Conservation (phyloP, 768 basidiomycete genomes). For the Termitomyces sp. region DNA sequence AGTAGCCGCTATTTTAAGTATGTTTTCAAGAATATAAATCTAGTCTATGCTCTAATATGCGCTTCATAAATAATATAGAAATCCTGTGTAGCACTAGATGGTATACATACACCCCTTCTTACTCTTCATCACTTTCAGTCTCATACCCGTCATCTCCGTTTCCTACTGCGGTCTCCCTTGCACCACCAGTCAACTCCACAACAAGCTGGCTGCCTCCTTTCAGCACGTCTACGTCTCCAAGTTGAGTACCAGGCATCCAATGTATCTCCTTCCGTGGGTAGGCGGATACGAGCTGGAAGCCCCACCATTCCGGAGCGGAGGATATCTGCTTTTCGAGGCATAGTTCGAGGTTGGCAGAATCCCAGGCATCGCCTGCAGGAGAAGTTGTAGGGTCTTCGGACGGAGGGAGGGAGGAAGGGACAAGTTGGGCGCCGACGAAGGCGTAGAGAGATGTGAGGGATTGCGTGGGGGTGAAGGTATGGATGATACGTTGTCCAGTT, state of each 20-base stretch:
- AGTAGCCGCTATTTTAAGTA: no score
- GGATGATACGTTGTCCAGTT: slow-evolving; percentile 54
- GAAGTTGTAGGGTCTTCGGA: slow-evolving; percentile 41
- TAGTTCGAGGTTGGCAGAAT: slow-evolving; percentile 32
- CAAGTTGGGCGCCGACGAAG: slow-evolving; percentile 62
- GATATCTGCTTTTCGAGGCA: slow-evolving; percentile 26
- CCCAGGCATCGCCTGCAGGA: slow-evolving; percentile 34
- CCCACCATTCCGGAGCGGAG: slow-evolving; percentile 53
- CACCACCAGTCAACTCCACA: background rate
- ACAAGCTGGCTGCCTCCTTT: slow-evolving; percentile 42
- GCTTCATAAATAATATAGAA: background rate
- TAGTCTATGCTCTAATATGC: background rate
- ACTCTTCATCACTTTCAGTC: slow-evolving; percentile 7
- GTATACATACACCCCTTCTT: no score
- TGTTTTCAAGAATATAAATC: background rate
- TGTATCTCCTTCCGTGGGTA: slow-evolving; percentile 69
- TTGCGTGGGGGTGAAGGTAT: slow-evolving; percentile 47
- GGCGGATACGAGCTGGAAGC: slow-evolving; percentile 63
- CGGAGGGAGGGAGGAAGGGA: slow-evolving; percentile 36
- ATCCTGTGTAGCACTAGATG: background rate
- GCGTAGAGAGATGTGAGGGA: slow-evolving; percentile 67
- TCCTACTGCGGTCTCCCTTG: background rate
- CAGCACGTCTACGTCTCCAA: slow-evolving; percentile 47
- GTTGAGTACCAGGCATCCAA: slow-evolving; percentile 37
- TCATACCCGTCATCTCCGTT: slow-evolving; percentile 1